Base-by-base conservation (phyloP, 2,329 filamentous ascomycete genomes). In the Chaetomiaceae sp. region DNA sequence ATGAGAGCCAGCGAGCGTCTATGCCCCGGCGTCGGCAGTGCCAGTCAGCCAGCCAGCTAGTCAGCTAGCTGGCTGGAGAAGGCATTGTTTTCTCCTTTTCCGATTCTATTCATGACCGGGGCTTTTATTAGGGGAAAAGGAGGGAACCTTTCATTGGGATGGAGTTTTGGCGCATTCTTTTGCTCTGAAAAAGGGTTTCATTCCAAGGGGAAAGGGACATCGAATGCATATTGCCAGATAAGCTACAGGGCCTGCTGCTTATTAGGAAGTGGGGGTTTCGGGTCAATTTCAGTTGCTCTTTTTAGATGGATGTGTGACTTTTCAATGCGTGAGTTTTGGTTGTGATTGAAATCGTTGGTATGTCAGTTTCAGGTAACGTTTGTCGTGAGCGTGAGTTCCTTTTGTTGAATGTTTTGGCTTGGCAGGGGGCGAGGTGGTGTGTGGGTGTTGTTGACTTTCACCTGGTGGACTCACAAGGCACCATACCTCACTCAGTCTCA, bases 371-470 rank as follows among this genome's bases (percentile, higher is more conserved):
- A 17, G n/a, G n/a, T n/a, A n/a, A n/a, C n/a, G n/a, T n/a, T n/a
- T n/a, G n/a, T 27, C 6, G 9, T 9, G 1, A 12, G 31, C 25
- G 3, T 3, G 35, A 5, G n/a, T 20, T 17, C 12, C 8, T 19
- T 40, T 40, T 47, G 25, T n/a, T n/a, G 27, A 25, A 34, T 34
- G 27, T 33, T 34, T 13, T 40, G 20, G 33, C 44, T 46, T 39
- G 44, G 44, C 44, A 46, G 34, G 44, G 34, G 34, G n/a, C 42
- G 23, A 41, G n/a, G n/a, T n/a, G n/a, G n/a, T n/a, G n/a, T n/a
- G n/a, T n/a, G n/a, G n/a, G n/a, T n/a, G n/a, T 5, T 39, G 37
- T 39, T 39, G 19, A 31, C 9, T 31, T 34, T 31, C 5, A 21
- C 27, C 12, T 17, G n/a, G n/a, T n/a, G n/a, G 9, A n/a, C n/a